A percentile compares a stretch with the other conserved stretches of the same genome.
These are phyloP conservation scores for Staphylotrichum longicolle DNA, from an alignment of 495 filamentous ascomycete genomes.

Conservation along the genomic window DNA sequence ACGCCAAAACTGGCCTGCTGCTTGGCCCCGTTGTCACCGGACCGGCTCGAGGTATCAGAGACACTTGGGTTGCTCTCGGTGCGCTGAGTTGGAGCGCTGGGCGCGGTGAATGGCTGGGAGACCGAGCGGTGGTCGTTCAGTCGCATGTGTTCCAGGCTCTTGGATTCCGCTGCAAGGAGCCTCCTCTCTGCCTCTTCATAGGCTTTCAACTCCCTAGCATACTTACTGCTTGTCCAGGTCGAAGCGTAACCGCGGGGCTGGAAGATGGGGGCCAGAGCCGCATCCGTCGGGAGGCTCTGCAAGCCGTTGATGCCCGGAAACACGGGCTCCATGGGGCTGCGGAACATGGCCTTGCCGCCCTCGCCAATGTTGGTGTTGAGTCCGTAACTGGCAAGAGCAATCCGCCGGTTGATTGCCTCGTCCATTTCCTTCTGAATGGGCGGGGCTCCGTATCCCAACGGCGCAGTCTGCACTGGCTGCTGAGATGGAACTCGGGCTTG, in stretches of 20 bases:
- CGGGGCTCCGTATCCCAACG: background rate
- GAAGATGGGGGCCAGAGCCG: constrained; percentile 33
- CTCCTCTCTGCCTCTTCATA: constrained; percentile 20
- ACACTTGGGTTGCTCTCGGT: background rate
- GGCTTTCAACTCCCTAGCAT: constrained; percentile 16
- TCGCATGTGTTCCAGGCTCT: background rate
- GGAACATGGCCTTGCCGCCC: constrained; percentile 17
- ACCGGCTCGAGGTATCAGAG: background rate
- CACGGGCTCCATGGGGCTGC: background rate
- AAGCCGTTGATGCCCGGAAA: constrained; percentile 17
- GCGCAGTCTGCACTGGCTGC: background rate
- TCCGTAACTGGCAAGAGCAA: constrained; percentile 2
- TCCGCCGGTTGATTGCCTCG: constrained; percentile 11
- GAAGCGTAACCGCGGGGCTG: constrained; percentile 30
- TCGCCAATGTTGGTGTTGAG: constrained; percentile 22
- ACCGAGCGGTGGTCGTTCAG: constrained; percentile 10
- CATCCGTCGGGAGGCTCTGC: constrained; percentile 28
- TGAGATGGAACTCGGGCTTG: background rate
- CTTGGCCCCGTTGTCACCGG: constrained; percentile 13
- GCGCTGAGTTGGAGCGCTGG: background rate
- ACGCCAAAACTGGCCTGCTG: constrained; percentile 22
- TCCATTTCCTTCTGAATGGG: constrained; percentile 10
- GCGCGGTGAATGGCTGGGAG: constrained; percentile 6
- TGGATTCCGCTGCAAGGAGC: constrained; percentile 1
- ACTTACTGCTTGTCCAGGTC: constrained; percentile 16